Base-by-base conservation (phyloP, 306 rosid species). In the Corylus americana region DNA sequence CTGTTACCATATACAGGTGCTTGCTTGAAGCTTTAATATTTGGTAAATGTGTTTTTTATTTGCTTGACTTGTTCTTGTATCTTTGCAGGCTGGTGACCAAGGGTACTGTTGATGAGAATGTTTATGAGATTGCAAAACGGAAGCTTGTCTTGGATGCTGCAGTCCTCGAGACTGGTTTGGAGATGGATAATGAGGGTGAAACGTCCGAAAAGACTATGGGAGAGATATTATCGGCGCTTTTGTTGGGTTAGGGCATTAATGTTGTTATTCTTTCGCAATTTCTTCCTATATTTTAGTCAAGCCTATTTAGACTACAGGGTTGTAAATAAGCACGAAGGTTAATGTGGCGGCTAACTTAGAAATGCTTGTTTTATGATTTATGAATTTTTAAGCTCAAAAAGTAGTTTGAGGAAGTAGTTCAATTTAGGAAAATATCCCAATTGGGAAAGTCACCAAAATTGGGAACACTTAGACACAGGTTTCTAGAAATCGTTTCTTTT, bases 151-250 rank as follows among this genome's bases (percentile, higher is more conserved):
- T 95, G 72, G 98, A 95, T 84, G 98, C 96, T 64, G 98, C 98
- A 70, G 98, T 95, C 58, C 92, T 95, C 2, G 97, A 95, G 80
- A 80, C 95, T 5, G 89, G 89, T 44, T n/a, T 90, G 78, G 98
- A 91, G 78, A 85, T 87, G 85, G 91, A 88, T 75, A 83, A 82
- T 50, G 94, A 90, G 83, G 91, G 97, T 49, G 89, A 84, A 76
- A 76, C 91, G 84, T 86, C 98, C 17, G 97, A 94, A 87, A 94
- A 88, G 90, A 95, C 97, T 64, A 95, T 95, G 98, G 98, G 98
- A 80, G 97, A 95, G 88, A 95, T 95, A 84, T 87, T 95, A 80
- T 95, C 98, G 0, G 75, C 97, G 48, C 90, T 95, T 81, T 87
- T 95, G 80, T 80, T 89, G 74, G 91, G 91, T 80, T 95, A 90